phyloP scores from a whole-genome alignment of 305 asterid species.

The Andrographis paniculata region DNA sequence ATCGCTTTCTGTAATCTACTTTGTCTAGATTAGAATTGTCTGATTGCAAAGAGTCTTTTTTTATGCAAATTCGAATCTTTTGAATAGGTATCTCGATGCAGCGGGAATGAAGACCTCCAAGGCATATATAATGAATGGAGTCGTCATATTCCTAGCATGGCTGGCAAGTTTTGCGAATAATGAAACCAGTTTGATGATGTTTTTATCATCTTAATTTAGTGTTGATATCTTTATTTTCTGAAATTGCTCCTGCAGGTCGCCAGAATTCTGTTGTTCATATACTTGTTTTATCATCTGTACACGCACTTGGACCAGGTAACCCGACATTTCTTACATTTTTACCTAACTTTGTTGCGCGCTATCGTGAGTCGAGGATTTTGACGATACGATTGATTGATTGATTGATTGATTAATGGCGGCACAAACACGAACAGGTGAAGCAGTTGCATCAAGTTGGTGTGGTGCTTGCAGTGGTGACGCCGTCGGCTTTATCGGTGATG shows the following conservation, averaged over 20 bases:
- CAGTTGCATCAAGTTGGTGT: conserved; percentile 38
- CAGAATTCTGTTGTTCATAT: conserved; percentile 58
- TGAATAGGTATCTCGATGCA: conserved; percentile 72
- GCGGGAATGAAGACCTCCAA: conserved; percentile 63
- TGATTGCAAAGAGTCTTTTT: conserved; percentile 5
- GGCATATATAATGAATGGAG: conserved; percentile 57
- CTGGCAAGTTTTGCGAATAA: conserved; percentile 36
- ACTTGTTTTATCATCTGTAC: conserved; percentile 51
- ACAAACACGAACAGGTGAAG: conserved; percentile 38
- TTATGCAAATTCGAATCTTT: conserved; percentile 6
- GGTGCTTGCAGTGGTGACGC: conserved; percentile 34
- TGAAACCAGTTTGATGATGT: background rate
- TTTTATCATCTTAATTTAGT: background rate
- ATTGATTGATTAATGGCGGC: background rate
- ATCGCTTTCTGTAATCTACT: background rate
- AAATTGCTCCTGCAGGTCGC: conserved; percentile 46
- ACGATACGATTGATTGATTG: too few relatives aligned
- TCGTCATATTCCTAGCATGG: conserved; percentile 55
- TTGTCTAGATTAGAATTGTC: background rate
- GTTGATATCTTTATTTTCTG: conserved; percentile 4
- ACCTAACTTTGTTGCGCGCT: too few relatives aligned
- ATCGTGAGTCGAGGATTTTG: too few relatives aligned
- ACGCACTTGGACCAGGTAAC: conserved; percentile 52
- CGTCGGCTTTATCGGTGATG: conserved; percentile 44
- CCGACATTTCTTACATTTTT: too few relatives aligned